phyloP scores from a whole-genome alignment of 257 asterid species.

The Mitragyna speciosa region DNA sequence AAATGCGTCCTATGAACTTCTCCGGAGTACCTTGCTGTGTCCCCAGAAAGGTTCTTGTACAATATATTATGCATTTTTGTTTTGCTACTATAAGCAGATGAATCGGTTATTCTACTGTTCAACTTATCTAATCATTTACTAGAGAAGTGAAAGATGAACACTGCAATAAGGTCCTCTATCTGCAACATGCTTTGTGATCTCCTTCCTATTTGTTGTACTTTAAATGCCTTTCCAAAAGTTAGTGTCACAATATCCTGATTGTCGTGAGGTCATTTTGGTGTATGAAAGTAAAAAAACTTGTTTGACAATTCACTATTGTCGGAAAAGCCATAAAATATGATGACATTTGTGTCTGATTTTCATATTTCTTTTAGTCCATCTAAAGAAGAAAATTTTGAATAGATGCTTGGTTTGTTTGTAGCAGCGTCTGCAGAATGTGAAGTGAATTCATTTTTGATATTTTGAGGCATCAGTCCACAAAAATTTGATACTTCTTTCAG shows the following conservation, averaged over 20 bases:
- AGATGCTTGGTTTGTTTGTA: neutral
- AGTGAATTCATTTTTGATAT: neutral
- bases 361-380: neutral
- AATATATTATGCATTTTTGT: neutral
- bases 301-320: neutral
- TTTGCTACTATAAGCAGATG: neutral
- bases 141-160: neutral
- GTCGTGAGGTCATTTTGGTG: neutral
- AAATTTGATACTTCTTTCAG: constrained; percentile 41
- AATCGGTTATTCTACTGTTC: neutral
- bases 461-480: neutral
- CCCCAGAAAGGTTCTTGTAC: neutral
- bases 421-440: neutral
- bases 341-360: neutral
- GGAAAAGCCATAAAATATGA: neutral
- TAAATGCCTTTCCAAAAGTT: neutral
- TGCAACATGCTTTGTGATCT: neutral
- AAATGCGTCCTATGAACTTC: neutral
- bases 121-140: neutral
- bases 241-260: neutral
- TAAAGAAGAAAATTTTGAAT: neutral
- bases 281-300: neutral
- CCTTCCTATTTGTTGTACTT: neutral
- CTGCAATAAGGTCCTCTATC: neutral
- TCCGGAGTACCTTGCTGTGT: neutral